Evolutionary conservation across 164 flowering plant species (phyloP).

Genomic region (Sedum album): DNA sequence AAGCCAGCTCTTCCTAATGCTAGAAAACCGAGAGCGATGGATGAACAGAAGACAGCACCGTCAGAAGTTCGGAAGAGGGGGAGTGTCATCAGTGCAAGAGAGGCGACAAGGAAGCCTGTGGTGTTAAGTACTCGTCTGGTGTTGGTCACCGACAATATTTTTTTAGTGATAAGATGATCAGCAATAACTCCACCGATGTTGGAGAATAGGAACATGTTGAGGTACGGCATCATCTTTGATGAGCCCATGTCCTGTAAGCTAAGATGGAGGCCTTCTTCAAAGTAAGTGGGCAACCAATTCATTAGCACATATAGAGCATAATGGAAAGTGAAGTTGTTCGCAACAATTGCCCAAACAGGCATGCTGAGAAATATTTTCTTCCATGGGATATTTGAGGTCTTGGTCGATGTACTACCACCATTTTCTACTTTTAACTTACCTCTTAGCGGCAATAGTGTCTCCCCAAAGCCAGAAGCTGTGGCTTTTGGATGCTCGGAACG

Average conservation of each 20-base stretch:
- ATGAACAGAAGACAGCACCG: slow-evolving; percentile 77
- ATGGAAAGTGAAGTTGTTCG: slow-evolving; percentile 82
- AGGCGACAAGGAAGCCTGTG: slow-evolving; percentile 65
- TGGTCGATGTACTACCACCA: slow-evolving; percentile 34
- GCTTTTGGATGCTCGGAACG: slow-evolving; percentile 73
- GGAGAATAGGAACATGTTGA: slow-evolving; percentile 87
- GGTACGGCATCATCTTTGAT: slow-evolving; percentile 84
- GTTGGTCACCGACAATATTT: slow-evolving; percentile 61
- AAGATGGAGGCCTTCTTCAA: slow-evolving; percentile 68
- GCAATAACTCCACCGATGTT: slow-evolving; percentile 82
- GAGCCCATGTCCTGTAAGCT: slow-evolving; percentile 88
- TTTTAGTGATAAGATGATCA: slow-evolving; percentile 61
- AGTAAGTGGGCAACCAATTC: slow-evolving; percentile 92
- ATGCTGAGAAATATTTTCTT: slow-evolving; percentile 44
- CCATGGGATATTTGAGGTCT: slow-evolving; percentile 66
- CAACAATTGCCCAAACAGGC: slow-evolving; percentile 88
- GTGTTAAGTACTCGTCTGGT: slow-evolving; percentile 76
- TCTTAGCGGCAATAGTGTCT: slow-evolving; percentile 47
- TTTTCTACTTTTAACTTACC: slow-evolving; percentile 34
- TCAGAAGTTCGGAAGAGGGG: slow-evolving; percentile 54
- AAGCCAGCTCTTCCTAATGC: slow-evolving; percentile 91
- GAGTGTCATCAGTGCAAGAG: slow-evolving; percentile 66
- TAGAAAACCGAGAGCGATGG: slow-evolving; percentile 81
- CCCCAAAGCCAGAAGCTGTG: slow-evolving; percentile 71
- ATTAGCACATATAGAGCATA: slow-evolving; percentile 76